Conservation (phyloP, 768 basidiomycete species). For the Boletus tylopilopsis region DNA sequence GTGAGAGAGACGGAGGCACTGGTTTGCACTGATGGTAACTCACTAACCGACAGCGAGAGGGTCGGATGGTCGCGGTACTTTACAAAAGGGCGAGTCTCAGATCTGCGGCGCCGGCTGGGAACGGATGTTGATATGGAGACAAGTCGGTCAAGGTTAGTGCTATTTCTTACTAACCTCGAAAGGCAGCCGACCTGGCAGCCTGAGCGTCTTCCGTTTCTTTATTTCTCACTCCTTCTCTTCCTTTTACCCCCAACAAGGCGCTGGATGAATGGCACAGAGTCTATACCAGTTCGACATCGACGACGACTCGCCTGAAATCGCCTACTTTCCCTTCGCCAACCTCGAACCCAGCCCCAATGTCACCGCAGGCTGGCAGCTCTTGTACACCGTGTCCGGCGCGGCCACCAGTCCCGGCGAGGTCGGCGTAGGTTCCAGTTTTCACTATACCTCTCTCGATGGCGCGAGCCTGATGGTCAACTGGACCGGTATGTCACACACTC, state of each 20-base stretch:
- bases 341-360: constrained; percentile 47
- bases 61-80: no score
- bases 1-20: no score
- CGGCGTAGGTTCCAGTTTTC: constrained; percentile 55
- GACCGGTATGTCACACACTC: constrained; percentile 47
- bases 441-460: constrained; percentile 58
- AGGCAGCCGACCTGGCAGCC: constrained; percentile 22
- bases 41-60: not conserved
- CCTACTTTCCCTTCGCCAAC: constrained; percentile 60
- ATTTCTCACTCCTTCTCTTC: constrained; percentile 13
- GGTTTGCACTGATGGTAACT: constrained; percentile 26
- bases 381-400: constrained; percentile 51
- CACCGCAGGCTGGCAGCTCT: constrained; percentile 65
- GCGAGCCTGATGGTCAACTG: constrained; percentile 55
- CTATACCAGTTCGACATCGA: constrained; percentile 46
- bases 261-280: constrained; percentile 33
- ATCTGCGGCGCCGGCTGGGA: not conserved
- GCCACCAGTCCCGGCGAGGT: constrained; percentile 37
- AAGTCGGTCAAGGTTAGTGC: constrained; percentile 10
- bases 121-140: constrained; percentile 23
- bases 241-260: constrained; percentile 7
- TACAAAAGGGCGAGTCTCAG: not conserved
- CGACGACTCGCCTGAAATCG: constrained; percentile 62
- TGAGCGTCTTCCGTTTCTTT: constrained; percentile 14
- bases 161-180: no score